phyloP scores from a whole-genome alignment of 192 early-diverging fungal genomes.

The Geranomyces variabilis region DNA sequence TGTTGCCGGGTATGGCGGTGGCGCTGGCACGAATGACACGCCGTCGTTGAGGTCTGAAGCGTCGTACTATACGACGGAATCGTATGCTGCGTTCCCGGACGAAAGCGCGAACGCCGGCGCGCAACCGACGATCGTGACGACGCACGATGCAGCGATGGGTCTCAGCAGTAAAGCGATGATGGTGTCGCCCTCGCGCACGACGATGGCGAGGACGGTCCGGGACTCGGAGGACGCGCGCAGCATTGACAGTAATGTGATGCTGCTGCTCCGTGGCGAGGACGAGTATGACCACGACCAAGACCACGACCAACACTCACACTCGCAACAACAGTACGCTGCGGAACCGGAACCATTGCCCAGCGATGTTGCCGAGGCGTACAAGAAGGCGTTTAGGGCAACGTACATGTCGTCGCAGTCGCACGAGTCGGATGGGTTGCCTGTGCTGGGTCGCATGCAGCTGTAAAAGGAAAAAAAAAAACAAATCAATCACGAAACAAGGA shows the following conservation, averaged over 20 bases:
- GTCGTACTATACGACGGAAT: conserved; percentile 6
- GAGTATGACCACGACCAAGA: no score
- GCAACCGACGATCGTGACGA: background rate
- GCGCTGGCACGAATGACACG: no score
- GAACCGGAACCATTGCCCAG: background rate
- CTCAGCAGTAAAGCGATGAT: background rate
- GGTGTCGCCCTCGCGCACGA: background rate
- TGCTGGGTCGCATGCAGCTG: background rate
- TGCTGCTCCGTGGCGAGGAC: no score
- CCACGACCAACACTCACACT: no score
- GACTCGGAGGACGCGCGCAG: background rate
- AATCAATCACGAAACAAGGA: no score
- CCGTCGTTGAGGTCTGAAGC: background rate
- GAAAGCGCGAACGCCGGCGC: background rate
- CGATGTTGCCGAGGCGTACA: conserved; percentile 15
- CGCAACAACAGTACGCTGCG: background rate
- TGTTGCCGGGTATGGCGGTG: no score
- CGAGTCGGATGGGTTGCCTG: conserved; percentile 8
- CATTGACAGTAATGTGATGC: no score
- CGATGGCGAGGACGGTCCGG: background rate
- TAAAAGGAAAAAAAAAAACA: background rate
- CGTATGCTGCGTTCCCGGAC: background rate
- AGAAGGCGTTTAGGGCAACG: background rate
- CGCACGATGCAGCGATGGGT: background rate
- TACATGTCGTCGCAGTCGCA: background rate